These are phyloP conservation scores for Pascua guehoae DNA, from an alignment of 1,284 basidiomycete species.

Conservation along the genomic window DNA sequence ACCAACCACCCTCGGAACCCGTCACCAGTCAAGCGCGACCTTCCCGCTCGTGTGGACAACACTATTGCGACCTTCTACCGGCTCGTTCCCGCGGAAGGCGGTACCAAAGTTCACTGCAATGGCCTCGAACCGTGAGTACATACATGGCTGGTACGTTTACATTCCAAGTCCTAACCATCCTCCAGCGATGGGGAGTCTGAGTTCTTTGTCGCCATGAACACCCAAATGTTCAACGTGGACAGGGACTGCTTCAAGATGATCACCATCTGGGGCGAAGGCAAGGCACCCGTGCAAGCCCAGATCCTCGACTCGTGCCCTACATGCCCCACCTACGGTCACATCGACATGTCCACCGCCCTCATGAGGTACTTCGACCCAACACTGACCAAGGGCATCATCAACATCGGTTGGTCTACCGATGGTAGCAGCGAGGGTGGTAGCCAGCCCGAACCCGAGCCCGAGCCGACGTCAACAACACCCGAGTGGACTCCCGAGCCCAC, in stretches of 20 bases:
- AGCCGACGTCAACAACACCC: neutral
- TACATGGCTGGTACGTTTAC: neutral
- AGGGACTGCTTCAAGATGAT: conserved; percentile 60
- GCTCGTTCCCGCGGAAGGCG: neutral
- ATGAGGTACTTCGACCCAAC: conserved; percentile 52
- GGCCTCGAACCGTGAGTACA: too few species aligned
- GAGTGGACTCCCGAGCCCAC: neutral
- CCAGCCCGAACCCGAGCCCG: neutral
- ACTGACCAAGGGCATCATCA: neutral
- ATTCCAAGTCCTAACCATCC: too few species aligned
- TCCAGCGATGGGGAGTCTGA: too few species aligned
- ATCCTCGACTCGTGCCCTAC: conserved; percentile 60
- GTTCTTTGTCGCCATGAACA: conserved; percentile 2
- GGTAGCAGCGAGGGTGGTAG: neutral
- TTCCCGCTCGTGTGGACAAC: neutral
- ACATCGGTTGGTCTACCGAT: neutral
- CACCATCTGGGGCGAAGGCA: conserved; percentile 63
- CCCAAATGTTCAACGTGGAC: neutral
- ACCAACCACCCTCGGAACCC: too few species aligned
- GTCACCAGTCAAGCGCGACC: neutral
- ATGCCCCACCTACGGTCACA: conserved; percentile 54
- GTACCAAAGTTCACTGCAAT: neutral
- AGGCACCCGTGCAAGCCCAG: conserved; percentile 56
- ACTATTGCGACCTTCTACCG: neutral
- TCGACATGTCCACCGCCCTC: conserved; percentile 73